These are phyloP conservation scores for Ophiostoma sp. DNA, from an alignment of 2,329 filamentous ascomycete genomes.

Conservation along the genomic window DNA sequence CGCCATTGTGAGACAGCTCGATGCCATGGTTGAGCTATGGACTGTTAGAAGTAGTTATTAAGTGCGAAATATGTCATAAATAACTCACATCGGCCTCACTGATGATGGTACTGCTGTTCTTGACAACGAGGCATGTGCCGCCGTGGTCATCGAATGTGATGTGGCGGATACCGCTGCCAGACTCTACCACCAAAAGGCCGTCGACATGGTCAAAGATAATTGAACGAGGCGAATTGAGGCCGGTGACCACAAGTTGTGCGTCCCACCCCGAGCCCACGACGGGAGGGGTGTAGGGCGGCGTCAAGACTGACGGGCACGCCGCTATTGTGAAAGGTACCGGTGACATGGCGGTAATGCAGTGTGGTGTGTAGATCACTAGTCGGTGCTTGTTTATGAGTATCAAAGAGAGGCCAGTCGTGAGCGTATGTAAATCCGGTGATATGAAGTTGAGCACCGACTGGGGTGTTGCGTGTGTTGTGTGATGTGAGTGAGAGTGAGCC, in stretches of 20 bases:
- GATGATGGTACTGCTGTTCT: not conserved
- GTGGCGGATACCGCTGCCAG: not conserved
- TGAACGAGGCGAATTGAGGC: not conserved
- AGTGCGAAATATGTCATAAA: not conserved
- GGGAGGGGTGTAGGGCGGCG: not conserved
- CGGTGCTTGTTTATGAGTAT: too few relatives aligned
- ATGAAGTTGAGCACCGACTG: too few relatives aligned
- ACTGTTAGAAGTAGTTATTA: not conserved
- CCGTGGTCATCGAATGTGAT: not conserved
- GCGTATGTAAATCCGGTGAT: too few relatives aligned
- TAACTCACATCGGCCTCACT: not conserved
- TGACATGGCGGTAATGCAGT: not conserved
- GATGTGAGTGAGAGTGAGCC: not conserved
- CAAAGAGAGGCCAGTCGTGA: too few relatives aligned
- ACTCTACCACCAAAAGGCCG: not conserved
- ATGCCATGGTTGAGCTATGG: slow-evolving; percentile 53
- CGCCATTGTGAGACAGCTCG: slow-evolving; percentile 48
- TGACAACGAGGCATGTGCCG: not conserved
- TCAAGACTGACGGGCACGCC: not conserved
- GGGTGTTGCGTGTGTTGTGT: too few relatives aligned
- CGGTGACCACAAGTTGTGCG: not conserved
- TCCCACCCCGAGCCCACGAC: not conserved
- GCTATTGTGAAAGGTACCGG: not conserved
- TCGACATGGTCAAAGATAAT: not conserved
- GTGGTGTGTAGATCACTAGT: not conserved